Evolutionary conservation across 108 stramenopile genomes (phyloP), one percentile per base, ranked within the genome.

Genomic region (Nitzschia palea): DNA sequence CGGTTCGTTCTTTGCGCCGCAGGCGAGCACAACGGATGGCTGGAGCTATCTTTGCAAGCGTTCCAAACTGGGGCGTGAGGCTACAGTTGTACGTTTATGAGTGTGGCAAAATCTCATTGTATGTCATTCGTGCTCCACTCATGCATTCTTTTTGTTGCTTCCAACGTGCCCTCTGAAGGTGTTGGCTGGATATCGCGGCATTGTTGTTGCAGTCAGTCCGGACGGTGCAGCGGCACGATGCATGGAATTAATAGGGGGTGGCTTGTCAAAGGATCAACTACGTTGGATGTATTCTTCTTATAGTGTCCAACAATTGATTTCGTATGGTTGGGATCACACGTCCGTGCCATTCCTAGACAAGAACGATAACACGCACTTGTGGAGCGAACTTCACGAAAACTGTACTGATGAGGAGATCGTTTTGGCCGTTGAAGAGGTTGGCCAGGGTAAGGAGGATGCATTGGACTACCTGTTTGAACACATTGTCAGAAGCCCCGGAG

Each of bases 251-350:
- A 12, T 48, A 20, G 47, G 47, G 15, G 65, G 42, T 44, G 72
- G 65, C 0, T 23, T 73, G 22, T 44, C 65, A 8, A 35, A 32
- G 4, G 65, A 73, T 44, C 72, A 73, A 32, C 52, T 73, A 2
- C 62, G 72, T 17, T 73, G 72, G 72, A 67, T 73, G 27, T 73
- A 37, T 28, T 59, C 56, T 23, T 35, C 10, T 8, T 73, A 22
- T 15, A 33, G 23, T 45, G 62, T 55, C n/a, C 31, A 40, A 1
- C 51, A 73, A 36, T 45, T 73, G 2, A 23, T 27, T 6, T 17
- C 30, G 18, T 14, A 10, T 30, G 65, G 65, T 23, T 65, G 55
- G 54, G 65, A 65, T 27, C 40, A 37, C 1, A 4, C 17, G 1
- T 18, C 25, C 37, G 33, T 66, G 20, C 55, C 65, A 1, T 37